A percentile compares a stretch with the other conserved stretches of the same genome.
These are phyloP conservation scores for Tetradesmus obliquus DNA, from an alignment of 139 green algal species.

Conservation along the genomic window DNA sequence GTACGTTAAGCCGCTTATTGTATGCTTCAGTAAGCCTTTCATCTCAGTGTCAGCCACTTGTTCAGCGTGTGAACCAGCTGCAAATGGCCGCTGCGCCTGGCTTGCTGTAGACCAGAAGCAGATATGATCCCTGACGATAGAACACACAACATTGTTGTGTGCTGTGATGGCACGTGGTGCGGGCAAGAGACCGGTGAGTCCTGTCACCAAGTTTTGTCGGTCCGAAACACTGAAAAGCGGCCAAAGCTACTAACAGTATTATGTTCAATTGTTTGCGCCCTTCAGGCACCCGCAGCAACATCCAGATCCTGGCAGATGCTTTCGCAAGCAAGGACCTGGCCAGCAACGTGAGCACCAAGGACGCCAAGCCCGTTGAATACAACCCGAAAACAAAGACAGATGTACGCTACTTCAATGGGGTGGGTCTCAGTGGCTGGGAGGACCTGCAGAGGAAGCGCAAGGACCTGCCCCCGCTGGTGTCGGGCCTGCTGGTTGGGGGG, in stretches of 20 bases:
- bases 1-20: too few species aligned
- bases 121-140: too few species aligned
- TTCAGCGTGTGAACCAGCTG: too few species aligned
- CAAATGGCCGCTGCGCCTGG: too few species aligned
- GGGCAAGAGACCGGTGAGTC: background rate
- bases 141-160: background rate
- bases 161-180: background rate
- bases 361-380: background rate
- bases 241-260: background rate
- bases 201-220: too few species aligned
- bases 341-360: background rate
- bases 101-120: too few species aligned
- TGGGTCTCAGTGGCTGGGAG: background rate
- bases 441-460: background rate
- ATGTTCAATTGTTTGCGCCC: too few species aligned
- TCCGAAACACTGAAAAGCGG: background rate
- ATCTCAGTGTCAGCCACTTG: too few species aligned
- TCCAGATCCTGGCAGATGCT: background rate
- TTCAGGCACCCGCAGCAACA: background rate
- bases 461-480: background rate
- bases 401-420: background rate
- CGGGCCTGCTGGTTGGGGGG: background rate
- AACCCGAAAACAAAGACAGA: background rate
- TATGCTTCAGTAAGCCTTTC: too few species aligned
- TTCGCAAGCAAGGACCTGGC: background rate